Evolutionary conservation across 2,329 filamentous ascomycete genomes (phyloP), one percentile per base, ranked within the genome.

Genomic region (Thermoascus crustaceus): DNA sequence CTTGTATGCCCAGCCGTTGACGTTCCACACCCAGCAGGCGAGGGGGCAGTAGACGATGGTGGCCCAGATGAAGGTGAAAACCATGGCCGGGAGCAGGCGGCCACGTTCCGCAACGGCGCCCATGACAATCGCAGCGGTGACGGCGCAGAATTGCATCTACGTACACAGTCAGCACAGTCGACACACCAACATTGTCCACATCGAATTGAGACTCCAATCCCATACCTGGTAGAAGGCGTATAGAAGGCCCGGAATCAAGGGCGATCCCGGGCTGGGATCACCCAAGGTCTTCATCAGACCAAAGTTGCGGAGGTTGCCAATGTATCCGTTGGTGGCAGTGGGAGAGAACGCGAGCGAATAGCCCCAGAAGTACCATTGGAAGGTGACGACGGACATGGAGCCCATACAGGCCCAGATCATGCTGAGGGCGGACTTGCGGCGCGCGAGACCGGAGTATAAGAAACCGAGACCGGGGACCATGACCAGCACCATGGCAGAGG

Each of bases 331-430:
- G 48, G 76, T 86, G 4, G 81, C 84, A 9, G 78, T 78, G 27
- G 75, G 72, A 54, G 84, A 91, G 66, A 96, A 95, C 34, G 89
- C 88, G 42, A 98, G 72, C 9, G 89, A 94, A 64, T 94, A 98
- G 23, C 91, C 91, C 89, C 91, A 96, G 63, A 98, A 95, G 57
- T 95, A 96, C 91, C 91, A 98, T 68, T 98, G 91, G 70, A 98
- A 95, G 38, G 85, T 82, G 60, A 95, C 74, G 57, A 96, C 80
- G 31, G 85, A 88, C 58, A 83, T 83, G 30, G 87, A 91, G 61
- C 83, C 89, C 85, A 98, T 93, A 67, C 83, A 87, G 9, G 89
- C 87, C 86, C 88, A 96, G 55, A 98, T 91, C 72, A 96, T 82
- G 45, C 87, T 94, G 27, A 98, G 75, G 19, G 91, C 91, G 4